Base-by-base conservation (phyloP, 495 filamentous ascomycete species). In the Hyphodiscus hymeniophilus region DNA sequence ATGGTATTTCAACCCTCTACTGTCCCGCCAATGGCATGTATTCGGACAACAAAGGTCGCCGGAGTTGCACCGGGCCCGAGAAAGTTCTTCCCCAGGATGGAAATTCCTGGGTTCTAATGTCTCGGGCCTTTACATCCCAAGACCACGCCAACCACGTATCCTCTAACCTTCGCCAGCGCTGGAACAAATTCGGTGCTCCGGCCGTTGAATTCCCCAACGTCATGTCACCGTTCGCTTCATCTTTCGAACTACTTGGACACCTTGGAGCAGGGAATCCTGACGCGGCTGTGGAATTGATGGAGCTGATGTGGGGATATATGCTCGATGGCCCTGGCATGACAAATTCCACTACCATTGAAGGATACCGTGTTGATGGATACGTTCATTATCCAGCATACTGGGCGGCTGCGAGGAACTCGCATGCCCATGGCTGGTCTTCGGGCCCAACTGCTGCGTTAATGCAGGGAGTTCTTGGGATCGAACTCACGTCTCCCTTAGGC, bases 361-460 rank as follows among this genome's bases (percentile, higher is more conserved):
- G 78, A 0, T 82, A 77, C 51, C 60, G 74, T 10, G 60, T 58
- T 2, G 71, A 80, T 57, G 79, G 77, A 17, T 61, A 69, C 18
- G 61, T 77, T 23, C 73, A 76, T 32, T 82, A 84, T 56, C 70
- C 75, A 3, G 71, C 75, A 0, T 81, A 81, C 57, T 60, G 50
- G 31, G 71, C 71, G 45, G 64, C 71, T 26, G 63, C 76, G 6
- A 63, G 76, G 5, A 69, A 75, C 20, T 71, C 63, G 12, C 79
- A 82, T 48, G 72, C 79, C 0, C 80, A 82, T 52, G 79, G 79
- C 0, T 83, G 79, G 79, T 66, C 73, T 0, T 66, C 73, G 3
- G 76, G 77, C 8, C 79, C 79, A 3, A 82, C 78, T 7, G 69
- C 67, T 7, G 68, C 71, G 8, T 60, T 84, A 24, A 74, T 65